Conservation (phyloP, 768 basidiomycete genomes). For the Mycena polygramma region DNA sequence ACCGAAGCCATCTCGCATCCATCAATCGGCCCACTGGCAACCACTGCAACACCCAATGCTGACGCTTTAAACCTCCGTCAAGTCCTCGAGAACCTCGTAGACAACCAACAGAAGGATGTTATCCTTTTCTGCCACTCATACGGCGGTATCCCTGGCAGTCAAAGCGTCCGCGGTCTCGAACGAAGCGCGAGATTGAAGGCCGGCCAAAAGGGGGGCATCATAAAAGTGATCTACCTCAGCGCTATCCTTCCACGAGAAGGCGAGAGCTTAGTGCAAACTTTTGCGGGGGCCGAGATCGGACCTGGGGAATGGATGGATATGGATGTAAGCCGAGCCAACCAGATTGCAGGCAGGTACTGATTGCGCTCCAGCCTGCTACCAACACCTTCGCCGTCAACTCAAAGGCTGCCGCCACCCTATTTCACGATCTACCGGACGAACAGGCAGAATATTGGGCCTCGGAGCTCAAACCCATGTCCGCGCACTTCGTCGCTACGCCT, state of each 20-base stretch:
- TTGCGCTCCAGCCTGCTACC: not conserved
- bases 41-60: constrained; percentile 2
- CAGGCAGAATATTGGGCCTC: not conserved
- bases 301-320: not conserved
- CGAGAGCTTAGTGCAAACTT: not conserved
- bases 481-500: not conserved
- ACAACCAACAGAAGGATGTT: constrained; percentile 8
- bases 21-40: not conserved
- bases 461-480: not conserved
- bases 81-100: not conserved
- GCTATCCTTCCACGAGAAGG: constrained; percentile 9
- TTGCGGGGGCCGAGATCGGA: not conserved
- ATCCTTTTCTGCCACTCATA: constrained; percentile 16
- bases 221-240: constrained; percentile 5
- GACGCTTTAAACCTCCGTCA: constrained; percentile 8
- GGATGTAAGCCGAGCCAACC: not conserved
- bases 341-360: not conserved
- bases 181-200: constrained; percentile 1
- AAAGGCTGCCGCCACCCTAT: not conserved
- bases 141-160: constrained; percentile 8
- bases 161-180: constrained; percentile 15
- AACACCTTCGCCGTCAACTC: not conserved
- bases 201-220: constrained; percentile 7
- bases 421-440: constrained; percentile 1
- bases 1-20: constrained; percentile 3